A percentile compares a stretch with the other conserved stretches of the same genome.
Conservation (phyloP, 2,329 filamentous ascomycete genomes). For the Xylariaceae sp. region DNA sequence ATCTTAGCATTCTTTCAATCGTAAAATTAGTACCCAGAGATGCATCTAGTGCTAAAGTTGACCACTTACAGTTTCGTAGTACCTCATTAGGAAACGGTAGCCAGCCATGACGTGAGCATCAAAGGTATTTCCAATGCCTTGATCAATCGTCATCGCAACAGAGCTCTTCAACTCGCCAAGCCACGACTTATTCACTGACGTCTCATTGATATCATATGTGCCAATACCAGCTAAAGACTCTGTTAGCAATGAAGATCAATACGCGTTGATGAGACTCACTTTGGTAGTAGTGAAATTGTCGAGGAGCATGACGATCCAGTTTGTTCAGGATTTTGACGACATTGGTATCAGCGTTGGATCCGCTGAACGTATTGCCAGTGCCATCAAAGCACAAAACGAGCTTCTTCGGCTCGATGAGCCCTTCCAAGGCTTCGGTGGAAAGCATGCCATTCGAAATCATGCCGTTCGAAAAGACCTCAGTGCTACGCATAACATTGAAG, state of each 20-base stretch:
- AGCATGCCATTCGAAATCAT: constrained; percentile 5
- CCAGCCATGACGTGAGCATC: constrained; percentile 58
- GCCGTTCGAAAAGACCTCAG: too few relatives aligned
- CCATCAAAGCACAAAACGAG: constrained; percentile 57
- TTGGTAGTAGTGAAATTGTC: constrained; percentile 58
- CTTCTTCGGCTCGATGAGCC: constrained; percentile 36
- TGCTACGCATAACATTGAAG: too few relatives aligned
- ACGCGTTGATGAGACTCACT: constrained; percentile 38
- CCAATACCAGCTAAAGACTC: constrained; percentile 51
- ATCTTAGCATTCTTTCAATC: constrained; percentile 51
- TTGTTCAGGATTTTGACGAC: constrained; percentile 57
- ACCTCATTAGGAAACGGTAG: constrained; percentile 61
- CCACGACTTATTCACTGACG: constrained; percentile 47
- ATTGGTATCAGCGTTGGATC: constrained; percentile 57
- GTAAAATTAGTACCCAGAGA: neutral
- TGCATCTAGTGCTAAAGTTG: neutral
- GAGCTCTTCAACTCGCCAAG: constrained; percentile 44
- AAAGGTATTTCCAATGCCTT: constrained; percentile 53
- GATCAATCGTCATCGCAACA: constrained; percentile 49
- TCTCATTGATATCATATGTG: constrained; percentile 54
- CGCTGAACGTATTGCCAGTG: constrained; percentile 54
- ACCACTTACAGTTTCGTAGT: constrained; percentile 48
- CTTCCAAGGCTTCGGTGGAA: neutral
- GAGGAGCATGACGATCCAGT: constrained; percentile 50
- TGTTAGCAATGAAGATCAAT: neutral